These are phyloP conservation scores for Comarum palustre DNA, from an alignment of 306 rosid species.

Conservation along the genomic window DNA sequence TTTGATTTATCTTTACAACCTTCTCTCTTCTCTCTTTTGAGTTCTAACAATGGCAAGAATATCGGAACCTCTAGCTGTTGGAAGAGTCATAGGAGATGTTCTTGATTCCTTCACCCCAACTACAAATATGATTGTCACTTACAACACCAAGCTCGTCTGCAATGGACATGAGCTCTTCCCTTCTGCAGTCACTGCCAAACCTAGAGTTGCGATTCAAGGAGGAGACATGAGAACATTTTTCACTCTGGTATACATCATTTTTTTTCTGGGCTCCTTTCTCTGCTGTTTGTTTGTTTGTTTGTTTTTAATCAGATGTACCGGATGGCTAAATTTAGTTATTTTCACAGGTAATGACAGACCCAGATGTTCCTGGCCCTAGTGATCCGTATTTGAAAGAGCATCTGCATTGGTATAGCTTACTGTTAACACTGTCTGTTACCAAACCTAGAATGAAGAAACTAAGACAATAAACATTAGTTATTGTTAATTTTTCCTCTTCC, in stretches of 20 bases:
- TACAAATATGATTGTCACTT: constrained; percentile 49
- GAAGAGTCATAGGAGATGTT: constrained; percentile 86
- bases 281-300: too few species aligned
- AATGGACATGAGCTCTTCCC: constrained; percentile 81
- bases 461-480: background rate
- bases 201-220: constrained; percentile 75
- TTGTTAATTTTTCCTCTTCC: background rate
- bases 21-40: background rate
- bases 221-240: constrained; percentile 76
- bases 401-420: constrained; percentile 61
- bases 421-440: too few species aligned
- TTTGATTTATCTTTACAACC: background rate
- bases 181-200: constrained; percentile 48
- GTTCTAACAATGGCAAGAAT: constrained; percentile 40
- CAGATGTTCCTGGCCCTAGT: constrained; percentile 91
- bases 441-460: background rate
- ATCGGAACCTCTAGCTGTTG: constrained; percentile 59
- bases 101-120: constrained; percentile 59
- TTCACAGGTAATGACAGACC: constrained; percentile 75
- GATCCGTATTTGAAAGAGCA: constrained; percentile 84
- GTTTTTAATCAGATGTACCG: background rate
- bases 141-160: constrained; percentile 56
- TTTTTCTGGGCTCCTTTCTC: background rate
- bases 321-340: background rate
- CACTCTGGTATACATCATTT: constrained; percentile 54